Percentiles rank a stretch among this genome's conserved stretches.
These are phyloP conservation scores for Acer saccharum DNA, from an alignment of 345 rosid species.

Conservation along the genomic window DNA sequence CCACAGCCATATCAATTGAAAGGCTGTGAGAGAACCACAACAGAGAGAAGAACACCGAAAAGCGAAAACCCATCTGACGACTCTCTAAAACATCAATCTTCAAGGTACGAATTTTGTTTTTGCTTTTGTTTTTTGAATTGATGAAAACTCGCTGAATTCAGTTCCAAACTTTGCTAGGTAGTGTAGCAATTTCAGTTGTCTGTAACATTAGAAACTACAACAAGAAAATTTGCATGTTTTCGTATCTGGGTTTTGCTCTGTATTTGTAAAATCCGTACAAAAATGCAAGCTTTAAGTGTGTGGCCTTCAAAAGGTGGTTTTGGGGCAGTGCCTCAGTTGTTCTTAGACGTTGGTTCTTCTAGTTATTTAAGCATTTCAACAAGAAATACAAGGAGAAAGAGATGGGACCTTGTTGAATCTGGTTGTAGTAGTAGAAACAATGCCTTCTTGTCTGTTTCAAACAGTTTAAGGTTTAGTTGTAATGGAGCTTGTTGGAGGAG, in stretches of 20 bases:
- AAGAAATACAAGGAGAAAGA: conserved; percentile 32
- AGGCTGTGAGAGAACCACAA: conserved; percentile 36
- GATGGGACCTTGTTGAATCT: conserved; percentile 27
- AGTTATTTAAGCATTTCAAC: conserved; percentile 23
- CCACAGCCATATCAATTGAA: conserved; percentile 16
- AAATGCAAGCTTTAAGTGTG: conserved; percentile 74
- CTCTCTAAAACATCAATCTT: neutral
- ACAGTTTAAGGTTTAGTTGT: conserved; percentile 26
- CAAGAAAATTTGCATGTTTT: conserved; percentile 19
- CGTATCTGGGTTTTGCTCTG: conserved; percentile 25
- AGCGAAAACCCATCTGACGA: neutral
- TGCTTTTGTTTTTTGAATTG: neutral
- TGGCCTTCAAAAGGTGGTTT: conserved; percentile 50
- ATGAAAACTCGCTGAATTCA: neutral
- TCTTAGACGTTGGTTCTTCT: conserved; percentile 43
- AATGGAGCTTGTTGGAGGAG: conserved; percentile 25
- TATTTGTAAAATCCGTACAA: conserved; percentile 23
- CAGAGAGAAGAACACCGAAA: neutral
- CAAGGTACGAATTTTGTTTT: conserved; percentile 19
- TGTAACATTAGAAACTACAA: neutral
- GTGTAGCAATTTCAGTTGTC: conserved; percentile 3
- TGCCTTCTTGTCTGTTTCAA: conserved; percentile 36
- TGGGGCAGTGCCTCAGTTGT: conserved; percentile 49
- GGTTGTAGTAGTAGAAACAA: conserved; percentile 31
- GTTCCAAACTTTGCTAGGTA: neutral